Conservation (phyloP, 192 early-diverging fungal species). For the Jimgerdemannia lactiflua region DNA sequence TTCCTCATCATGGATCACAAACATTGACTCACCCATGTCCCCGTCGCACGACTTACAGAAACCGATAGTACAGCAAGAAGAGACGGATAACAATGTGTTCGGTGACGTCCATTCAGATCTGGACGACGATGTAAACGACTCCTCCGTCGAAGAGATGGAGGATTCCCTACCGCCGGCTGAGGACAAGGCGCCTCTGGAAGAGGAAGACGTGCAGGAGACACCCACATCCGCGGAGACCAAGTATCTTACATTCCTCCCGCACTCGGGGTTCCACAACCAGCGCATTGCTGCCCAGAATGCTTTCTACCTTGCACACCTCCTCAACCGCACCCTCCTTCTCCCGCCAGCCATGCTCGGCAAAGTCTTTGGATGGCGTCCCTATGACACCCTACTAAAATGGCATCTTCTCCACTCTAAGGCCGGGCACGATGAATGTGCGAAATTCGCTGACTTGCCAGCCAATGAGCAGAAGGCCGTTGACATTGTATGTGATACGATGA, state of each 20-base stretch:
- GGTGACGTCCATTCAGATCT: too few species aligned
- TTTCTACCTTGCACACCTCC: conserved; percentile 27
- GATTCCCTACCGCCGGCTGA: background rate
- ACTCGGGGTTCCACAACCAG: conserved; percentile 49
- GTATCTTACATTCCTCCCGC: conserved; percentile 40
- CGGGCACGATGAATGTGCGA: conserved; percentile 3
- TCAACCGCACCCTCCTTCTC: conserved; percentile 42
- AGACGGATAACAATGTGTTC: too few species aligned
- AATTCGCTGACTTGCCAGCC: background rate
- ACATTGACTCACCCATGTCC: too few species aligned
- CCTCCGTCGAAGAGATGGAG: too few species aligned
- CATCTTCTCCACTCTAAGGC: conserved; percentile 10
- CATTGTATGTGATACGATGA: background rate
- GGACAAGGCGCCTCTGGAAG: background rate
- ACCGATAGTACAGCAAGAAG: too few species aligned
- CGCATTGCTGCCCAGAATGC: conserved; percentile 41
- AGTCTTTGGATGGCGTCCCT: conserved; percentile 13
- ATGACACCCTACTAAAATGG: conserved; percentile 1
- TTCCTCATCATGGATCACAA: too few species aligned
- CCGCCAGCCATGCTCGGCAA: conserved; percentile 33
- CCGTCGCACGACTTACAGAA: too few species aligned
- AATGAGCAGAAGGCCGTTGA: background rate
- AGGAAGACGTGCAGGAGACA: background rate
- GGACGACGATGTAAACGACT: too few species aligned
- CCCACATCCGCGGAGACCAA: conserved; percentile 8